Conservation (phyloP, 1,139 yeast species). For the Kodamaea suecica region DNA sequence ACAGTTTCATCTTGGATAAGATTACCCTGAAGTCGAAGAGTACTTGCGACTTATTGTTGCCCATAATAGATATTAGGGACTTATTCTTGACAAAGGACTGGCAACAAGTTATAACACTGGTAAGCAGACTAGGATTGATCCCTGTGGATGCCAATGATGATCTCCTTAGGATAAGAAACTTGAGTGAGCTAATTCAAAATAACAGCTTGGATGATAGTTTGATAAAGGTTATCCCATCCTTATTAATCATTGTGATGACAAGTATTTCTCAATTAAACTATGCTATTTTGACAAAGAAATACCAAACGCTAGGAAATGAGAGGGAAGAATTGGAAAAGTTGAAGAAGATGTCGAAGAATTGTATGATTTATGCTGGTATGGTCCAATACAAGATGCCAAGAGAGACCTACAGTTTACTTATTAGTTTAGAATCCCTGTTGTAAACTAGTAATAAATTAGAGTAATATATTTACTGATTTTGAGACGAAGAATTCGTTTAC, state of each 20-base stretch:
- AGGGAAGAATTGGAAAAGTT: slow-evolving; percentile 53
- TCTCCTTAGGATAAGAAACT: slow-evolving; percentile 33
- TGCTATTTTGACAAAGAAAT: slow-evolving; percentile 45
- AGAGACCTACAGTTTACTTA: slow-evolving; percentile 75
- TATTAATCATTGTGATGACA: slow-evolving; percentile 79
- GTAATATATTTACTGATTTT: slow-evolving; percentile 3
- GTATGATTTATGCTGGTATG: slow-evolving; percentile 95
- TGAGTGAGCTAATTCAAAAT: slow-evolving; percentile 41
- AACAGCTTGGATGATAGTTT: slow-evolving; percentile 65
- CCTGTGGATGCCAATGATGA: slow-evolving; percentile 52
- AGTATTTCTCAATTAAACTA: slow-evolving; percentile 63
- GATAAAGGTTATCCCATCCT: slow-evolving; percentile 74
- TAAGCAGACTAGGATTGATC: slow-evolving; percentile 61
- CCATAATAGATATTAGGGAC: slow-evolving; percentile 66
- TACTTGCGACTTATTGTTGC: slow-evolving; percentile 62
- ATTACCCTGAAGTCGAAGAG: slow-evolving; percentile 50
- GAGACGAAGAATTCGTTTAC: slow-evolving; percentile 26
- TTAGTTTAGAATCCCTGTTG: slow-evolving; percentile 61
- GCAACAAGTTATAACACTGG: slow-evolving; percentile 54
- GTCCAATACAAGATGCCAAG: slow-evolving; percentile 94
- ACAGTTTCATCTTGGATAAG: slow-evolving; percentile 44
- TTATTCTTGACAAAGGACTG: slow-evolving; percentile 57
- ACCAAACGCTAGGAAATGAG: slow-evolving; percentile 49
- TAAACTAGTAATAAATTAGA: not conserved
- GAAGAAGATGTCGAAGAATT: slow-evolving; percentile 71